phyloP scores from a whole-genome alignment of 139 green algal genomes.

The Pycnococcus provasolii region DNA sequence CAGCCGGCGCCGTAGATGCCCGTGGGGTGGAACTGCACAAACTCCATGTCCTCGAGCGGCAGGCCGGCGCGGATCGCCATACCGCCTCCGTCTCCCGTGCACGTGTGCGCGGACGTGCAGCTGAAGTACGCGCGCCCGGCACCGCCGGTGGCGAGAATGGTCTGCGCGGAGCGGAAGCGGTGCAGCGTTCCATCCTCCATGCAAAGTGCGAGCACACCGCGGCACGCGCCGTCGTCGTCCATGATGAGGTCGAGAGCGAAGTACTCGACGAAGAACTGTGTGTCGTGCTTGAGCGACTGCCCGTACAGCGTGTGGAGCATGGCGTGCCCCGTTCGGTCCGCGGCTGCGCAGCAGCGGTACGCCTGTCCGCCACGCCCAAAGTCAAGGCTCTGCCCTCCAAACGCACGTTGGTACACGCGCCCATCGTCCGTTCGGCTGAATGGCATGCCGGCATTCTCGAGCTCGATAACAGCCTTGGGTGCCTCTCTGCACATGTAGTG shows the following conservation, averaged over 20 bases:
- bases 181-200: conserved; percentile 96
- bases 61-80: conserved; percentile 90
- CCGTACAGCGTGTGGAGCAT: conserved; percentile 98
- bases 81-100: conserved; percentile 88
- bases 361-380: conserved; percentile 64
- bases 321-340: conserved; percentile 94
- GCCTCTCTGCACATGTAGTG: conserved; percentile 87
- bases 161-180: conserved; percentile 71
- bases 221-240: conserved; percentile 55
- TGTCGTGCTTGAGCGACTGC: conserved; percentile 88
- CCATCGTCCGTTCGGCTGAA: conserved; percentile 96
- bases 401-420: conserved; percentile 98
- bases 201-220: conserved; percentile 72
- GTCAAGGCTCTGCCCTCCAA: conserved; percentile 84
- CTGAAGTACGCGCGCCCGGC: conserved; percentile 95
- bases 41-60: conserved; percentile 54
- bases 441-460: conserved; percentile 97
- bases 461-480: conserved; percentile 86
- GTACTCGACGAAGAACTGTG: conserved; percentile 98
- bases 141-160: conserved; percentile 90
- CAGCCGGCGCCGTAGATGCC: conserved; percentile 98
- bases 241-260: conserved; percentile 98
- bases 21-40: conserved; percentile 90
- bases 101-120: conserved; percentile 93
- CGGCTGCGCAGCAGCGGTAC: conserved; percentile 60